Evolutionary conservation across 345 rosid genomes (phyloP), one percentile per base, ranked within the genome.

Genomic region (Aquilaria malaccensis): DNA sequence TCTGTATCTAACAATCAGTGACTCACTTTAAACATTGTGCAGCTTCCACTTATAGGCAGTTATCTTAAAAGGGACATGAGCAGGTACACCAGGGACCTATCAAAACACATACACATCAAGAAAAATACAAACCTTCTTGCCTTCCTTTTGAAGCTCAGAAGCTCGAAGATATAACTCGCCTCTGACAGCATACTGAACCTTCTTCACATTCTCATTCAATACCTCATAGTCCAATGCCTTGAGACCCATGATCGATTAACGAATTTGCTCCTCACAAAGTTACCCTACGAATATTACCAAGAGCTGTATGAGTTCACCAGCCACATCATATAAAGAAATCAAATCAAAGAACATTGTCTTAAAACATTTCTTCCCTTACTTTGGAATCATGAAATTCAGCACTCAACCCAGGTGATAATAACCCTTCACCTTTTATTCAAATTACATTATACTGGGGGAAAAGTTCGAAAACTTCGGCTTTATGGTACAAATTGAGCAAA

Each of bases 121-220:
- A 7, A 57, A 49, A 29, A 4, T 45, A 31, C 0, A 31, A 71
- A 93, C 99, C 99, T 81, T 94, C 77, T 90, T 94, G 74, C 96
- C 99, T 80, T 90, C 95, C 82, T 94, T 89, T 67, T 94, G 99
- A 76, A 94, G 99, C 91, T 88, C 92, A 68, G 97, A 85, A 67
- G 99, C 99, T 77, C 99, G 92, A 75, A 94, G 99, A 70, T 94
- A 94, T 72, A 94, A 68, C 81, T 94, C 96, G 4, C 99, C 99
- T 78, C 97, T 80, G 1, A 94, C 96, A 22, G 95, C 96, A 79
- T 90, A 86, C 74, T 94, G 95, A 66, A 86, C 88, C 80, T 90
- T 83, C 92, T 94, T 94, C 77, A 94, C 95, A 48, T 94, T 90
- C 70, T 87, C 92, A 59, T 94, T 94, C 75, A 94, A 63, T 5